phyloP scores from a whole-genome alignment of 257 asterid species.

The Fraxinus quadrangulata region DNA sequence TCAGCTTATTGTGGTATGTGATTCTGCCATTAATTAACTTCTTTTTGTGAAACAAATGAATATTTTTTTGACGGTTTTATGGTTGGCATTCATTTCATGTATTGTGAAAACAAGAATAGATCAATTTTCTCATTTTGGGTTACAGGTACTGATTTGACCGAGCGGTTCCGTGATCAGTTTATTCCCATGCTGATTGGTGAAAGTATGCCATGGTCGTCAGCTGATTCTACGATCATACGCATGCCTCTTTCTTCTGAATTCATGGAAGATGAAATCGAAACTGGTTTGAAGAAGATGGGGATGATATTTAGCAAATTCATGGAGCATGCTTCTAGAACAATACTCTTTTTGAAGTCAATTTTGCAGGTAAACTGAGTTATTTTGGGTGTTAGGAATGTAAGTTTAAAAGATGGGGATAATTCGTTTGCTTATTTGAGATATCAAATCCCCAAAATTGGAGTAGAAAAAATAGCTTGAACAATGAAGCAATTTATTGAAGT shows the following conservation, averaged over 20 bases:
- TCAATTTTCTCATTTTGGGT: constrained; percentile 26
- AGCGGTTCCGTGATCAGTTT: constrained; percentile 85
- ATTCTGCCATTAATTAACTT: neutral
- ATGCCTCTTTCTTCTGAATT: constrained; percentile 79
- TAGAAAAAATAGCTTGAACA: constrained; percentile 14
- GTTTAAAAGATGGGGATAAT: neutral
- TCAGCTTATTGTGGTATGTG: neutral
- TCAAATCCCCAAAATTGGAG: neutral
- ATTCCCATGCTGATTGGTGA: constrained; percentile 74
- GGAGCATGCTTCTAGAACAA: constrained; percentile 69
- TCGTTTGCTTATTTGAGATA: neutral
- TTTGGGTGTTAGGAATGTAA: constrained; percentile 9
- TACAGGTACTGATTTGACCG: constrained; percentile 80
- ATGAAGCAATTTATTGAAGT: constrained; percentile 7
- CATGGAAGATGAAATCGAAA: constrained; percentile 58
- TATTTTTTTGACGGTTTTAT: constrained; percentile 9
- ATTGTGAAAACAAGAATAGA: constrained; percentile 25
- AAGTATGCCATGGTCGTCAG: constrained; percentile 67
- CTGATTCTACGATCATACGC: constrained; percentile 77
- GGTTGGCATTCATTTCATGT: constrained; percentile 7
- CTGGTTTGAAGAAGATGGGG: constrained; percentile 48
- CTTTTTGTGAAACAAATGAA: constrained; percentile 6
- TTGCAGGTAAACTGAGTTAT: constrained; percentile 59
- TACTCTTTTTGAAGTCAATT: constrained; percentile 75
- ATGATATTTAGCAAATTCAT: constrained; percentile 60